Percentiles rank a stretch among this genome's conserved stretches.
phyloP scores from a whole-genome alignment of 768 basidiomycete species.

The Termitomyces heimii region DNA sequence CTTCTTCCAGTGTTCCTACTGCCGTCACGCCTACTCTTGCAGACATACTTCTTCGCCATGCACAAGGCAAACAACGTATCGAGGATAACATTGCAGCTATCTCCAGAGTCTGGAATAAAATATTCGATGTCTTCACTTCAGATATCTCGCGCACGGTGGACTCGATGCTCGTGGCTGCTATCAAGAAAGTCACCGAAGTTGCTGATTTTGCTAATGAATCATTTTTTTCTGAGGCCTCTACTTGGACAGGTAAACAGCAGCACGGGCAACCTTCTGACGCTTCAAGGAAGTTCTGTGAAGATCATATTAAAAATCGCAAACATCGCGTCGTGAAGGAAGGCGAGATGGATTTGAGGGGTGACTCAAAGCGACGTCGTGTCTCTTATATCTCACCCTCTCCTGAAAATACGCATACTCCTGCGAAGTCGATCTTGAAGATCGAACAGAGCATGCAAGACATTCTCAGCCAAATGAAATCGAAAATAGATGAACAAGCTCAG shows the following conservation, averaged over 20 bases:
- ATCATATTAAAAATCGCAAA: background rate
- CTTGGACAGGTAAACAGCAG: background rate
- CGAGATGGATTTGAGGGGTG: slow-evolving; percentile 9
- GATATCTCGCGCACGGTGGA: slow-evolving; percentile 37
- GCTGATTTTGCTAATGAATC: slow-evolving; percentile 7
- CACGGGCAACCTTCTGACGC: background rate
- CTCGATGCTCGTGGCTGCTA: slow-evolving; percentile 22
- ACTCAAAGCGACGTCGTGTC: slow-evolving; percentile 23
- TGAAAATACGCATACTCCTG: slow-evolving; percentile 8
- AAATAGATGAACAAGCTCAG: slow-evolving; percentile 43
- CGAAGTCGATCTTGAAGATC: slow-evolving; percentile 8
- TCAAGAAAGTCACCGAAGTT: slow-evolving; percentile 22
- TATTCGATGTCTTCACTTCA: slow-evolving; percentile 34
- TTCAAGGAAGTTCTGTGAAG: background rate
- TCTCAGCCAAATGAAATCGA: slow-evolving; percentile 39
- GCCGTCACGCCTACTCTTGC: slow-evolving; percentile 40
- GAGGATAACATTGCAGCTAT: slow-evolving; percentile 32
- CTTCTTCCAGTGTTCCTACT: slow-evolving; percentile 34
- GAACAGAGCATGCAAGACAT: slow-evolving; percentile 18
- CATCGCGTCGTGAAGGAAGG: background rate
- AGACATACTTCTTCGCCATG: slow-evolving; percentile 35
- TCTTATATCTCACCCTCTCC: background rate
- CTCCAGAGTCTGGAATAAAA: slow-evolving; percentile 39
- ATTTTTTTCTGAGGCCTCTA: background rate
- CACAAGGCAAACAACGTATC: slow-evolving; percentile 34